Percentiles rank a stretch among this genome's conserved stretches.
Evolutionary conservation across 805 yeast genomes (phyloP).

Genomic region (Candida argentea): DNA sequence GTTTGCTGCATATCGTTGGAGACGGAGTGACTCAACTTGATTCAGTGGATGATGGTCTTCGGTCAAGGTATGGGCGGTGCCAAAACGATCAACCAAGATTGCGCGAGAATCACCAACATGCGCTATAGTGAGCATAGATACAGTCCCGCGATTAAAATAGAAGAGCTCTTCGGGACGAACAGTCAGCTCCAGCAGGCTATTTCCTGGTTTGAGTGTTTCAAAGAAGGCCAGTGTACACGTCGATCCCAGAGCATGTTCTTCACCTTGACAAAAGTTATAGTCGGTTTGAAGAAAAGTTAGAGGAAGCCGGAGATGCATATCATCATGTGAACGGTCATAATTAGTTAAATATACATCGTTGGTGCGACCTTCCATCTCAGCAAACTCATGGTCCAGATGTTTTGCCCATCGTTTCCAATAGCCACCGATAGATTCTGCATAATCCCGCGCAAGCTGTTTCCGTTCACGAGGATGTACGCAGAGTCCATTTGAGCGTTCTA

Average conservation of each 20-base stretch:
- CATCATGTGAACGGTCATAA: conserved; percentile 29
- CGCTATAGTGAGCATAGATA: conserved; percentile 63
- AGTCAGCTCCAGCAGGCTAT: conserved; percentile 15
- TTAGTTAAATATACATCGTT: conserved; percentile 10
- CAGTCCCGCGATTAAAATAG: conserved; percentile 57
- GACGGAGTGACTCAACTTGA: conserved; percentile 63
- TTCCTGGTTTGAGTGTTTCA: conserved; percentile 36
- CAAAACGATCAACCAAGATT: conserved; percentile 70
- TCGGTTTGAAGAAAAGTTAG: conserved; percentile 60
- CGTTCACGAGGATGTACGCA: conserved; percentile 14
- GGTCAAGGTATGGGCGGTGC: conserved; percentile 72
- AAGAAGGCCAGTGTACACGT: conserved; percentile 62
- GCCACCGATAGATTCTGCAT: conserved; percentile 55
- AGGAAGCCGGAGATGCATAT: conserved; percentile 50
- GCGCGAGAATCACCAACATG: conserved; percentile 93
- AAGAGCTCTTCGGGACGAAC: conserved; percentile 22
- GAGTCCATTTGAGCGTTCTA: conserved; percentile 35
- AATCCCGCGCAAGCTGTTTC: conserved; percentile 39
- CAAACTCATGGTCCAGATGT: conserved; percentile 27
- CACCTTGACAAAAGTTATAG: conserved; percentile 39
- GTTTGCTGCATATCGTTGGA: conserved; percentile 50
- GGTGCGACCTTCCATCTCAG: conserved; percentile 12
- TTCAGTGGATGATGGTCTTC: conserved; percentile 82
- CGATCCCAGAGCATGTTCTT: conserved; percentile 45
- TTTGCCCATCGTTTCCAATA: conserved; percentile 78